These are phyloP conservation scores for Silene noctiflora DNA, from an alignment of 179 eudicot species.

Conservation along the genomic window DNA sequence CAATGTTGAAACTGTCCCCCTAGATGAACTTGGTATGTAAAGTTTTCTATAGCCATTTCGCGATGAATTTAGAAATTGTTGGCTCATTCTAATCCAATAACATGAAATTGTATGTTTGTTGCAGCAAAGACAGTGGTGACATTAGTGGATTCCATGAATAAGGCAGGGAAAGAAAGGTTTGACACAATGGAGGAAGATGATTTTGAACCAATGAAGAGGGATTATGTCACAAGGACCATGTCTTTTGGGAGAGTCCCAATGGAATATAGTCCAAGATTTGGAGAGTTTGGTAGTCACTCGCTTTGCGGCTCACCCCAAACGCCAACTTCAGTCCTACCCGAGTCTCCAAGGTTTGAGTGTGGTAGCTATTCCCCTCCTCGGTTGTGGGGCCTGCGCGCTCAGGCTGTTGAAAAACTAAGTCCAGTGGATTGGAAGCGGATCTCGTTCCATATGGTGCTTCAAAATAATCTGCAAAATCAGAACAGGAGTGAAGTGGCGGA, in stretches of 20 bases:
- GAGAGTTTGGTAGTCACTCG: slow-evolving; percentile 25
- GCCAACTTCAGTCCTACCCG: slow-evolving; percentile 80
- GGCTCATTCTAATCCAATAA: not conserved
- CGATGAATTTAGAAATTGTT: not conserved
- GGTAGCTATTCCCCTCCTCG: slow-evolving; percentile 52
- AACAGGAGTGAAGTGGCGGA: slow-evolving; percentile 25
- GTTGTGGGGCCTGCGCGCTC: slow-evolving; percentile 62
- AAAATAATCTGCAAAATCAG: slow-evolving; percentile 32
- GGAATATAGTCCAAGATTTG: slow-evolving; percentile 37
- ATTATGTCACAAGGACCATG: slow-evolving; percentile 33
- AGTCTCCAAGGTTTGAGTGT: slow-evolving; percentile 33
- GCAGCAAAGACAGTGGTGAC: slow-evolving; percentile 46
- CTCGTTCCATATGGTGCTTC: slow-evolving; percentile 64
- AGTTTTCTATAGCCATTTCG: not conserved
- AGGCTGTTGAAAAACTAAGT: slow-evolving; percentile 62
- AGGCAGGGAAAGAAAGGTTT: slow-evolving; percentile 59
- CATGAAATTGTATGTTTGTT: slow-evolving; percentile 6
- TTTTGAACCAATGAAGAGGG: slow-evolving; percentile 34
- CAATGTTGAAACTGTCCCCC: slow-evolving; percentile 37
- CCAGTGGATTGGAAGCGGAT: slow-evolving; percentile 81
- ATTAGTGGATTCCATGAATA: slow-evolving; percentile 66
- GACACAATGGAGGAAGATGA: slow-evolving; percentile 70
- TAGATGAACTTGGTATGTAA: slow-evolving; percentile 59
- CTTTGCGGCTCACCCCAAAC: slow-evolving; percentile 59
- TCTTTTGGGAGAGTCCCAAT: slow-evolving; percentile 37